Evolutionary conservation across 148 eudicot species (phyloP), one percentile per base, ranked within the genome.

Genomic region (Salicornia ramosissima): DNA sequence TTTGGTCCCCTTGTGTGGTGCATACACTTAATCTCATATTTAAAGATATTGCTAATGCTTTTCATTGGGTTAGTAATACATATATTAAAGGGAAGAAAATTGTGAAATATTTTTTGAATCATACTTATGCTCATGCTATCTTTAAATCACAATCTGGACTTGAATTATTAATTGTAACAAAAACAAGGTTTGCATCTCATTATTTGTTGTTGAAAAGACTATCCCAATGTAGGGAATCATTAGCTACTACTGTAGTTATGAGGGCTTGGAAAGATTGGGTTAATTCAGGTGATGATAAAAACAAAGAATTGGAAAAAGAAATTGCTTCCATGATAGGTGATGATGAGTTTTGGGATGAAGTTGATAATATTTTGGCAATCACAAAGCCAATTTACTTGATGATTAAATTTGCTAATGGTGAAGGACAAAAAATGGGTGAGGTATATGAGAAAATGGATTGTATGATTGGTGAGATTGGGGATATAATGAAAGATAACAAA

Each of bases 381-480:
- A 80, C 77, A 3, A 72, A 72, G n/a, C 74, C 74, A 0, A 62
- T 75, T 4, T 72, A 21, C n/a, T 24, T 19, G 4, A 40, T 75
- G 62, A 45, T 73, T 13, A 65, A 13, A 11, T 77, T 81, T 71
- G 31, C 40, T 55, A 77, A 81, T 56, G 74, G 71, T 0, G 80
- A 73, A 11, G 76, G 76, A 0, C 33, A 34, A 0, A 80, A 46
- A 31, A 80, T 74, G 79, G 76, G 76, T 0, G 78, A 77, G 5
- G 52, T 73, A 8, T 74, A 77, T 67, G 81, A 83, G 30, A 71
- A 12, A 19, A 79, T 77, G 75, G 81, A 83, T 65, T 29, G 42
- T 13, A 74, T 77, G 72, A 12, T 83, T 6, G 78, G 80, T 0
- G 73, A 80, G 36, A 36, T 78, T 6, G 53, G n/a, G 10, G 76